These are phyloP conservation scores for Fusarium azukiicola DNA, from an alignment of 2,329 filamentous ascomycete species.

Conservation along the genomic window DNA sequence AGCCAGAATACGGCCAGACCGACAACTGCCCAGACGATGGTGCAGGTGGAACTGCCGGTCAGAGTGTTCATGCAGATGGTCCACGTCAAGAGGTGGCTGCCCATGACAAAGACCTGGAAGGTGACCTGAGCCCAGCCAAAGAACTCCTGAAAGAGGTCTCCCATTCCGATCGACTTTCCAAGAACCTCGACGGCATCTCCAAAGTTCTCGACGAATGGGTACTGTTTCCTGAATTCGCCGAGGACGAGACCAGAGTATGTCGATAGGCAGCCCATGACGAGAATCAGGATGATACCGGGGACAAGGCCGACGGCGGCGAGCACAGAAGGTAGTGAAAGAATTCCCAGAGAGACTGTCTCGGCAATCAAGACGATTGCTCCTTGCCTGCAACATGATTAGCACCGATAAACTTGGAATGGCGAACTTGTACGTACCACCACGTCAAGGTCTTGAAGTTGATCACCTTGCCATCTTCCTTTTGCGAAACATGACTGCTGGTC, in stretches of 20 bases:
- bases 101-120: conserved; percentile 85
- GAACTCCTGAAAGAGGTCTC: conserved; percentile 77
- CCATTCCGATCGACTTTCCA: conserved; percentile 67
- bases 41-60: conserved; percentile 79
- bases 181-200: conserved; percentile 83
- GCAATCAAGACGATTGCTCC: conserved; percentile 68
- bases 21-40: conserved; percentile 81
- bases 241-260: conserved; percentile 77
- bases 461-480: conserved; percentile 44
- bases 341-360: conserved; percentile 70
- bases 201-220: conserved; percentile 84
- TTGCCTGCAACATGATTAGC: conserved; percentile 59
- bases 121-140: conserved; percentile 79
- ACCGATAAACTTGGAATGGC: not conserved
- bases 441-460: conserved; percentile 64
- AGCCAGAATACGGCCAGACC: conserved; percentile 79
- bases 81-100: conserved; percentile 84
- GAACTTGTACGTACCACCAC: conserved; percentile 59
- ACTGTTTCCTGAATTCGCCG: conserved; percentile 86
- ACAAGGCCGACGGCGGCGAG: conserved; percentile 86
- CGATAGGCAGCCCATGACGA: conserved; percentile 83
- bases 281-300: conserved; percentile 86
- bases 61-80: conserved; percentile 84
- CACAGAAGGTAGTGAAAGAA: conserved; percentile 88
- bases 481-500: conserved; percentile 23